Evolutionary conservation across 129 eudicot genomes (phyloP), one percentile per base, ranked within the genome.

Genomic region (Glebionis coronaria): DNA sequence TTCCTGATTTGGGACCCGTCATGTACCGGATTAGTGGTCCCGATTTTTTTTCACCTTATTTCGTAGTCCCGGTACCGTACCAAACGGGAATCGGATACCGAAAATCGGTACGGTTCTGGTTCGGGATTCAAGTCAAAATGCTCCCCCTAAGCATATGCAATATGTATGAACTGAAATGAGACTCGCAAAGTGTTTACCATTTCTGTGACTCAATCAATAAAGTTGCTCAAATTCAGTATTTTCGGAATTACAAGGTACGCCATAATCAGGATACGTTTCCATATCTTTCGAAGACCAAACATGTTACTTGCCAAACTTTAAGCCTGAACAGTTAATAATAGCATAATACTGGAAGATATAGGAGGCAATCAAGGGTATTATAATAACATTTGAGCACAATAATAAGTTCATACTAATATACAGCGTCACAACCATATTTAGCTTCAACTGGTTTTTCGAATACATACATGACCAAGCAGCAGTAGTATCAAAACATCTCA

Each of bases 401-500:
- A 66, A 35, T 28, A 69, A 29, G 61, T 46, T 56, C 54, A 60
- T 47, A 65, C 12, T 63, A 61, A 61, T 73, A 73, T 81, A 81
- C 85, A 81, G 61, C 56, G 65, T 73, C 65, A 76, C 59, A 72
- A 44, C 69, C 68, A 67, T 71, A 68, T 47, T 61, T 38, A 19
- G 50, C 71, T 46, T 55, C 56, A 29, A 67, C 29, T 45, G 67
- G 68, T 44, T n/a, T 67, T 64, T 42, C 47, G 56, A 57, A 57
- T 76, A 73, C 82, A 73, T 71, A 77, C 76, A 69, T 54, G 28
- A 46, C 44, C 56, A 65, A 65, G 38, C 57, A 65, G 59, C 61
- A 68, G 52, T 16, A 67, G 21, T 67, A 69, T 47, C 16, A 15
- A 47, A 21, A 25, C 69, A 15, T 59, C 73, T 90, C 92, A 90